Evolutionary conservation across 768 basidiomycete genomes (phyloP).

Genomic region (Astraeus odoratus): DNA sequence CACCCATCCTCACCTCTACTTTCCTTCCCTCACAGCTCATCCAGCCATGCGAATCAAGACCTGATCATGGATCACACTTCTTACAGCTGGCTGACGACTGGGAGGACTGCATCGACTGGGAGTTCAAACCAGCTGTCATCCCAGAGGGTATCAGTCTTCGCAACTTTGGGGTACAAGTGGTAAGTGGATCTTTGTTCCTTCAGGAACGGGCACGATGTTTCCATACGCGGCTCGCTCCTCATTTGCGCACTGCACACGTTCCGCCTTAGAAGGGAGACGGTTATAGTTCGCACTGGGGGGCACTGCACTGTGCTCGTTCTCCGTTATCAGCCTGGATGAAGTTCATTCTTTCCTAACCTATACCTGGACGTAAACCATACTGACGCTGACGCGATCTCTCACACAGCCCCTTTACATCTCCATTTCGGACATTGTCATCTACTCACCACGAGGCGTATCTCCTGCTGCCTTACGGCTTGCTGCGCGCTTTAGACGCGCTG

Average conservation of each 20-base stretch:
- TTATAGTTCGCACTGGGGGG: background rate
- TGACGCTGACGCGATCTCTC: slow-evolving; percentile 5
- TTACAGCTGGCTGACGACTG: slow-evolving; percentile 8
- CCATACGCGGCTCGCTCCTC: background rate
- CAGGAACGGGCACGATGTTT: slow-evolving; percentile 4
- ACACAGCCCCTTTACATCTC: slow-evolving; percentile 75
- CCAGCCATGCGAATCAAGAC: slow-evolving; percentile 15
- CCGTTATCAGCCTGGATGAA: background rate
- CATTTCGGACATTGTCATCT: slow-evolving; percentile 85
- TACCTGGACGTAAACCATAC: background rate
- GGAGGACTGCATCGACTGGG: slow-evolving; percentile 34
- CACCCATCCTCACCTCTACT: slow-evolving; percentile 42
- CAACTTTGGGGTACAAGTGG: slow-evolving; percentile 86
- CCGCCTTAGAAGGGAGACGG: background rate
- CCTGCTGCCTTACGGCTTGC: slow-evolving; percentile 55
- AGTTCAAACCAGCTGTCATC: slow-evolving; percentile 64
- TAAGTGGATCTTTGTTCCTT: slow-evolving; percentile 35
- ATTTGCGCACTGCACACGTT: background rate
- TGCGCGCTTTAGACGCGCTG: slow-evolving; percentile 56
- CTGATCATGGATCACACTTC: background rate
- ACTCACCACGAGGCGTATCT: slow-evolving; percentile 63
- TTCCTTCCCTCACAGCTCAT: slow-evolving; percentile 44
- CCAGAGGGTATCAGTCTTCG: slow-evolving; percentile 79
- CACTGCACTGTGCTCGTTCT: background rate
- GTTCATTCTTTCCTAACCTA: background rate